Conservation (phyloP, 257 asterid species). For the Capsicum baccatum region DNA sequence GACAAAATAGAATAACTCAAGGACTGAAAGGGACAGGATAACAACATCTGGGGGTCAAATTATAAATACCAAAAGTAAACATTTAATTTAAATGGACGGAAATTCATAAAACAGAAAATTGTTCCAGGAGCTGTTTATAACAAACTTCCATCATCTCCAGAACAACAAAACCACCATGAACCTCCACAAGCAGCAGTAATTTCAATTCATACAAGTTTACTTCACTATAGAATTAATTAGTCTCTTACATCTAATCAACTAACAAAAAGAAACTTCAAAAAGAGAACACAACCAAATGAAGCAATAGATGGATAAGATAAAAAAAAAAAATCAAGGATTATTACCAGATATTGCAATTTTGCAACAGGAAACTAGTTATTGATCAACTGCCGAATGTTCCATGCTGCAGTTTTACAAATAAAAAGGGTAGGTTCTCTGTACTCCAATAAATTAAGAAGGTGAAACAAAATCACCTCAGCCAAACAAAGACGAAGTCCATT, state of each 20-base stretch:
- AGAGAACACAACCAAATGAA: neutral
- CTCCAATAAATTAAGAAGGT: neutral
- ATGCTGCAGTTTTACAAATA: neutral
- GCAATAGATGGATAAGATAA: neutral
- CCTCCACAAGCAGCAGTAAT: neutral
- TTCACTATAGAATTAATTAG: neutral
- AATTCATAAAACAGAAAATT: neutral
- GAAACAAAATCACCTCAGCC: neutral
- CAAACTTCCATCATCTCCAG: neutral
- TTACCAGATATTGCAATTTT: neutral
- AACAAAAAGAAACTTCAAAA: neutral
- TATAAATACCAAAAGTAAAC: neutral
- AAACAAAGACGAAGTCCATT: neutral
- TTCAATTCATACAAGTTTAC: neutral
- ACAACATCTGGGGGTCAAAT: neutral
- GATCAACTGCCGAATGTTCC: neutral
- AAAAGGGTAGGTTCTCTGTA: neutral
- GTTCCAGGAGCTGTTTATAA: neutral
- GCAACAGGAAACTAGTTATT: neutral
- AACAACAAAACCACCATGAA: neutral
- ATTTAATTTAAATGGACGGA: neutral
- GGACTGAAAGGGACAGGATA: neutral
- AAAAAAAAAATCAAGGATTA: neutral
- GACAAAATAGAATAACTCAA: neutral
- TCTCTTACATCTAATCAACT: neutral